Evolutionary conservation across 176 grass and related monocot genomes (phyloP).

Genomic region (Calamus simplicifolius): DNA sequence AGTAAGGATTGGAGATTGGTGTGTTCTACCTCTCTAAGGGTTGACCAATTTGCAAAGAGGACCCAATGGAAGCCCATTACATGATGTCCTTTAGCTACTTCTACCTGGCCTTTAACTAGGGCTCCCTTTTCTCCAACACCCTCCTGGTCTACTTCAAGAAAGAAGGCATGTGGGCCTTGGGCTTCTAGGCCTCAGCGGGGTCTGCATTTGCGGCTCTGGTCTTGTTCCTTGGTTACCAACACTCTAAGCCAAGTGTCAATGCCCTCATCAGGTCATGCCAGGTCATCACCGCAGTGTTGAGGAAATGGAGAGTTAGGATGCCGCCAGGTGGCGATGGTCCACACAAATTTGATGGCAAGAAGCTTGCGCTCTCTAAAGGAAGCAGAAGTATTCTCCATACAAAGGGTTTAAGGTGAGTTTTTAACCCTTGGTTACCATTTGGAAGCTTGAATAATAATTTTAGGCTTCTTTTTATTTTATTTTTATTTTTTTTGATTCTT

Average conservation of each 20-base stretch:
- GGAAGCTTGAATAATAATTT: too few relatives aligned
- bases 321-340: not conserved
- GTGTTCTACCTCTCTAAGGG: constrained; percentile 12
- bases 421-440: too few relatives aligned
- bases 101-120: constrained; percentile 11
- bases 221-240: not conserved
- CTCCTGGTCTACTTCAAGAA: constrained; percentile 6
- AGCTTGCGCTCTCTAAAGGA: not conserved
- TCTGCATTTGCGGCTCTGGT: not conserved
- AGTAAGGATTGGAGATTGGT: not conserved
- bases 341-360: not conserved
- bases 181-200: not conserved
- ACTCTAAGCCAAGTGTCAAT: constrained; percentile 5
- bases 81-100: constrained; percentile 7
- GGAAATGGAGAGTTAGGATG: constrained; percentile 5
- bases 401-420: not conserved
- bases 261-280: not conserved
- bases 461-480: too few relatives aligned
- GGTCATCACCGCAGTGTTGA: constrained; percentile 1
- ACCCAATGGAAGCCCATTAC: not conserved
- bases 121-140: constrained; percentile 16
- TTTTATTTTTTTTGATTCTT: not conserved
- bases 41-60: constrained; percentile 12
- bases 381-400: not conserved
- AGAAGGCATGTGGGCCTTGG: constrained; percentile 8